Evolutionary conservation across 192 early-diverging fungal genomes (phyloP).

Genomic region (Kappamyces sp.): DNA sequence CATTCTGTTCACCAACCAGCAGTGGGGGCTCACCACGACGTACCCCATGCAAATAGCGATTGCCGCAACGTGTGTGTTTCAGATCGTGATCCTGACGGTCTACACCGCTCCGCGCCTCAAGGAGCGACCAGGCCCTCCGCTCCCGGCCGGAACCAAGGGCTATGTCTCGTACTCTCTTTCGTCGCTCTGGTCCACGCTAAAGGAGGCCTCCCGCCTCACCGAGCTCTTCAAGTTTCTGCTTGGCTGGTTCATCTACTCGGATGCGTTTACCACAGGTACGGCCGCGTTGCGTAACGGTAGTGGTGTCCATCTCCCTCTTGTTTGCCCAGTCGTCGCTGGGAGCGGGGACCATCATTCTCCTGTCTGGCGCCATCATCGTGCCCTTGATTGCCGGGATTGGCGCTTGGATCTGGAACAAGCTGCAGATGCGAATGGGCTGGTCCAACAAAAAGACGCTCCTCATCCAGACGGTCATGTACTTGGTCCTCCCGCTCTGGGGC

Average conservation of each 20-base stretch:
- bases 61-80: slow-evolving; percentile 18
- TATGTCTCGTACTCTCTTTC: neutral
- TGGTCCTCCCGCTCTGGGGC: slow-evolving; percentile 23
- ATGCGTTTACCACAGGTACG: slow-evolving; percentile 14
- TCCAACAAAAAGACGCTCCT: slow-evolving; percentile 15
- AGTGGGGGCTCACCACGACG: slow-evolving; percentile 6
- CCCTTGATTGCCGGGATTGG: slow-evolving; percentile 19
- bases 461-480: slow-evolving; percentile 17
- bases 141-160: slow-evolving; percentile 14
- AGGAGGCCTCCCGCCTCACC: slow-evolving; percentile 1
- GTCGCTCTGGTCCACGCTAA: slow-evolving; percentile 10
- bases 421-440: slow-evolving; percentile 2
- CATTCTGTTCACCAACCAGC: neutral
- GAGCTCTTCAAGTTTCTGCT: slow-evolving; percentile 31
- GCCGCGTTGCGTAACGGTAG: slow-evolving; percentile 10
- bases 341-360: slow-evolving; percentile 20
- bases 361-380: slow-evolving; percentile 16
- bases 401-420: slow-evolving; percentile 14
- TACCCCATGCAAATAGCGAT: slow-evolving; percentile 27
- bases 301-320: slow-evolving; percentile 43
- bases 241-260: slow-evolving; percentile 32
- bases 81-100: slow-evolving; percentile 11
- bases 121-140: slow-evolving; percentile 24
- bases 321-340: slow-evolving; percentile 49
- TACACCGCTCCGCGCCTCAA: slow-evolving; percentile 7